phyloP scores from a whole-genome alignment of 2,329 filamentous ascomycete species.

The Nemania sp. region DNA sequence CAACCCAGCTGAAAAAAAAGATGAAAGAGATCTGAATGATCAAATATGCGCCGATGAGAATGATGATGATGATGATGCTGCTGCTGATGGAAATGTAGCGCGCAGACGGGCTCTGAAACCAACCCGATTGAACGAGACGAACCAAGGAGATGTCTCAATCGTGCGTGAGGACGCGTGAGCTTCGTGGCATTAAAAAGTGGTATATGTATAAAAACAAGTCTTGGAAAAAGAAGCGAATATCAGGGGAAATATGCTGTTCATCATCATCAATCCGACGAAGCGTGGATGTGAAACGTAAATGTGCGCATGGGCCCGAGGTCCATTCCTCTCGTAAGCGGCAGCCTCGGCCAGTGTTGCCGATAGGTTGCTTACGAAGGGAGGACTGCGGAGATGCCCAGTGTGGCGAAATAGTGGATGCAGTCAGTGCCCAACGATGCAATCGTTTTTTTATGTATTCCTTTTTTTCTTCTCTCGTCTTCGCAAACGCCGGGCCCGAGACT shows the following conservation, averaged over 20 bases:
- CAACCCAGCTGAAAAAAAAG: not conserved
- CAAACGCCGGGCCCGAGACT: constrained; percentile 9
- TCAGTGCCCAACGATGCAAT: not conserved
- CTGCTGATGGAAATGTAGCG: not conserved
- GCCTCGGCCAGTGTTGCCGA: constrained; percentile 2
- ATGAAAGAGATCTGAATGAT: not conserved
- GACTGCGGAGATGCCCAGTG: not conserved
- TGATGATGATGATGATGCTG: not conserved
- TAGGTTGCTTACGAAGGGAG: not conserved
- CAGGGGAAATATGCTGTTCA: too few relatives aligned
- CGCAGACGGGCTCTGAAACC: not conserved
- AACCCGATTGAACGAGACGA: not conserved
- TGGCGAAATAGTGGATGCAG: constrained; percentile 11
- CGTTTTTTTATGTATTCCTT: not conserved
- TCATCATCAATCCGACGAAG: too few relatives aligned
- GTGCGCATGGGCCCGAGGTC: too few relatives aligned
- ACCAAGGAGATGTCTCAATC: not conserved
- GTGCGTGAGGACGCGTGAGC: not conserved
- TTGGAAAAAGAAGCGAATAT: too few relatives aligned
- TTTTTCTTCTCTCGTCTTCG: constrained; percentile 11
- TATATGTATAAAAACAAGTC: too few relatives aligned
- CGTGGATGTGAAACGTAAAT: too few relatives aligned
- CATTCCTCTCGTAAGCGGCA: constrained; percentile 5
- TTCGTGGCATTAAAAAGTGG: constrained; percentile 4
- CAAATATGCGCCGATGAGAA: constrained; percentile 2